phyloP scores from a whole-genome alignment of 345 rosid species.

The Salix koriyanagi region DNA sequence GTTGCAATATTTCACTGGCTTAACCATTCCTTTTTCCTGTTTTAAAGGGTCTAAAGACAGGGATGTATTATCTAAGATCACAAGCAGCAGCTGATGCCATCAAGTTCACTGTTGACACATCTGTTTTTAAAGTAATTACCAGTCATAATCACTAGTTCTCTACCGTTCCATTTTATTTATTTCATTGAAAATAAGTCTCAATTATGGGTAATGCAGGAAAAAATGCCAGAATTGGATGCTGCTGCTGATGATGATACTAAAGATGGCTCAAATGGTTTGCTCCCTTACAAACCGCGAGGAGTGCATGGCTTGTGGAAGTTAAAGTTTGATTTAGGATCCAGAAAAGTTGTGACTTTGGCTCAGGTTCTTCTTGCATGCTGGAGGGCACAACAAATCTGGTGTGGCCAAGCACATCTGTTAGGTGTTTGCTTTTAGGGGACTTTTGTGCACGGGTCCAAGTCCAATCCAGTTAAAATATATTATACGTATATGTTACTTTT shows the following conservation, averaged over 20 bases:
- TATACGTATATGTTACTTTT: neutral
- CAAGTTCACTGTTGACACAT: conserved; percentile 87
- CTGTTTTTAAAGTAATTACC: conserved; percentile 50
- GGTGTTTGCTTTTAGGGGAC: neutral
- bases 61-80: conserved; percentile 86
- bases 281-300: conserved; percentile 80
- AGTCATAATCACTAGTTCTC: neutral
- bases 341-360: neutral
- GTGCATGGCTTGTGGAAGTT: conserved; percentile 86
- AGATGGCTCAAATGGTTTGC: conserved; percentile 84
- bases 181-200: neutral
- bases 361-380: neutral
- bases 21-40: neutral
- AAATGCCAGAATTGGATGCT: conserved; percentile 18
- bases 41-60: conserved; percentile 75
- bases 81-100: conserved; percentile 99
- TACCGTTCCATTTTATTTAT: neutral
- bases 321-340: neutral
- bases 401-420: neutral
- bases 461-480: neutral
- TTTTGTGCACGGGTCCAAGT: neutral
- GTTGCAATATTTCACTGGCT: neutral
- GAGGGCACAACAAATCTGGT: neutral
- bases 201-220: conserved; percentile 34
- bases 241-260: conserved; percentile 49